These are phyloP conservation scores for Cylindrotheca fusiformis DNA, from an alignment of 108 stramenopile genomes.

Conservation along the genomic window DNA sequence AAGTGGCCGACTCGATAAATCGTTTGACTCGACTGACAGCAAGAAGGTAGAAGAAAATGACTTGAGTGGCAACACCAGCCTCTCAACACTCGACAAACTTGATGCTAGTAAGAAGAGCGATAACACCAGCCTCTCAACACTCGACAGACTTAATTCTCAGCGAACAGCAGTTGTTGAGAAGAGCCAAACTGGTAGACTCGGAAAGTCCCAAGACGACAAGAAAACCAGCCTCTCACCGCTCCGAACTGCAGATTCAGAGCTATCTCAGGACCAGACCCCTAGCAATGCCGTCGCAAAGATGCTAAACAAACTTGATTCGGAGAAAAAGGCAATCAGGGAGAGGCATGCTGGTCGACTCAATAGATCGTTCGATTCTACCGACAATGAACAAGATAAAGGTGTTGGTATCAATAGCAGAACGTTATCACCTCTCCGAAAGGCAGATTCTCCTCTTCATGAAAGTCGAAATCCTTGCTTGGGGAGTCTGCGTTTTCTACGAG, in stretches of 20 bases:
- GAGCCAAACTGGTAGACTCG: not conserved
- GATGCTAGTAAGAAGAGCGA: not conserved
- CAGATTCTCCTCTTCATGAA: not conserved
- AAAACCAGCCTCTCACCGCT: not conserved
- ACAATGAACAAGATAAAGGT: not conserved
- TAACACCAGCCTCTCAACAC: not conserved
- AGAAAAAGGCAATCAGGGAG: not conserved
- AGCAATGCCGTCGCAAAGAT: not conserved
- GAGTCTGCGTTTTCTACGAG: not conserved
- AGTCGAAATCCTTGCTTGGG: not conserved
- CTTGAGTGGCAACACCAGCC: not conserved
- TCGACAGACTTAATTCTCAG: not conserved
- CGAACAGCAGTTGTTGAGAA: not conserved
- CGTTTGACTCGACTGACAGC: not conserved
- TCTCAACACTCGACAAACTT: not conserved
- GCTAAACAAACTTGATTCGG: not conserved
- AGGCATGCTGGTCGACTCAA: not conserved
- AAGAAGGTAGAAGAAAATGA: too few relatives aligned
- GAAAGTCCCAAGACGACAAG: not conserved
- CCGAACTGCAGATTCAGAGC: not conserved
- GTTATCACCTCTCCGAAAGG: not conserved
- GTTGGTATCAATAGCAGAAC: not conserved
- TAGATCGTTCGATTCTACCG: not conserved
- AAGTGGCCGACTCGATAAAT: not conserved
- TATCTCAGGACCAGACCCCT: not conserved